These are phyloP conservation scores for Eimeria sp. DNA, from an alignment of 169 alveolate genomes.

Conservation along the genomic window DNA sequence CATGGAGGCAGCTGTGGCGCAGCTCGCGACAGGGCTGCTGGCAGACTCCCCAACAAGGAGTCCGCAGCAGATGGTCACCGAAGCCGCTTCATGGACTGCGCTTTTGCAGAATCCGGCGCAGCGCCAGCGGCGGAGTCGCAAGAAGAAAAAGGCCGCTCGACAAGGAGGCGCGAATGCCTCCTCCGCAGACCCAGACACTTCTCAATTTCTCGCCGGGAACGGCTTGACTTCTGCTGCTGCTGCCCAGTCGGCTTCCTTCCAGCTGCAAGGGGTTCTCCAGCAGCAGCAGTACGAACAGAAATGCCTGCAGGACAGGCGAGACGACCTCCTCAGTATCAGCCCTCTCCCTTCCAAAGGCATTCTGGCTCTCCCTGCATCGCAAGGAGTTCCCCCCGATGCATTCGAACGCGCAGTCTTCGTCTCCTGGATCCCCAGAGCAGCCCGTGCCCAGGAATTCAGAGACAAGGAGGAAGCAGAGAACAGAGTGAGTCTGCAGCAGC, in stretches of 20 bases:
- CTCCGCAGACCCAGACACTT: not conserved
- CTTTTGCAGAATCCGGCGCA: not conserved
- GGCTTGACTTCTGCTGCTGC: not conserved
- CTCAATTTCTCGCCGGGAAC: not conserved
- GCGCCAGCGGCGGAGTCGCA: conserved; percentile 60
- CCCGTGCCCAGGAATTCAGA: conserved; percentile 58
- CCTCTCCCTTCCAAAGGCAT: conserved; percentile 1
- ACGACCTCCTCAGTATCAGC: conserved; percentile 13
- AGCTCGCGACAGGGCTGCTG: conserved; percentile 41
- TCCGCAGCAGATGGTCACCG: not conserved
- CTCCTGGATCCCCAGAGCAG: conserved; percentile 79
- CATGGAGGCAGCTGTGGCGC: conserved; percentile 19
- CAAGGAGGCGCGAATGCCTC: not conserved
- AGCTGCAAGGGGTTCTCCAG: not conserved
- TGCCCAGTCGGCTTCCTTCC: not conserved
- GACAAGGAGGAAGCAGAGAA: conserved; percentile 66
- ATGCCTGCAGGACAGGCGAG: conserved; percentile 33
- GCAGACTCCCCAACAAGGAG: not conserved
- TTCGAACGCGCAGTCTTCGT: conserved; percentile 73
- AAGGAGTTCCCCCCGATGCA: conserved; percentile 37
- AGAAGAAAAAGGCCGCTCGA: conserved; percentile 24
- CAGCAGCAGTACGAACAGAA: conserved; percentile 53
- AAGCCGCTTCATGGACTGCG: not conserved
- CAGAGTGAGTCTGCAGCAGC: not conserved
- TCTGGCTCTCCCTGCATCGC: not conserved